These are phyloP conservation scores for Gracilaria vermiculophylla DNA, from an alignment of 23 red algal genomes.

Conservation along the genomic window DNA sequence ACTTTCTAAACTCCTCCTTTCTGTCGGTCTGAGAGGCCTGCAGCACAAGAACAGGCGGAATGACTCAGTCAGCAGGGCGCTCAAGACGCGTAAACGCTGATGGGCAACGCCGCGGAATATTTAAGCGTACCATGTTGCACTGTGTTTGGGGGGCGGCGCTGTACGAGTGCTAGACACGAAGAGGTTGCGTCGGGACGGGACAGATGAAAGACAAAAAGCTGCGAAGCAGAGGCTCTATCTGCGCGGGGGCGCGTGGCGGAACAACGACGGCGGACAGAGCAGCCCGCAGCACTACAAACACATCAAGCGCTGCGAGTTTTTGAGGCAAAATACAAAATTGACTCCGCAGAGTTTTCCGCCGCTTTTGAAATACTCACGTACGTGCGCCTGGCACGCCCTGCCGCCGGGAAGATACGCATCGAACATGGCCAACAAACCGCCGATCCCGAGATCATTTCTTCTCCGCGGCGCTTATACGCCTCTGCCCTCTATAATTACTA, in stretches of 20 bases:
- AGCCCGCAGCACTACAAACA: no score
- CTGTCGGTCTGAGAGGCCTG: constrained; percentile 56
- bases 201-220: no score
- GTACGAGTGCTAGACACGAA: not conserved
- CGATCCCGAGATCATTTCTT: no score
- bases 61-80: not conserved
- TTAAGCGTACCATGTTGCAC: not conserved
- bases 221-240: no score
- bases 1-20: constrained; percentile 66
- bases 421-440: no score
- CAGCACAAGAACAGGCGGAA: not conserved
- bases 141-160: not conserved
- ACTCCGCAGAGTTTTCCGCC: not conserved
- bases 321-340: not conserved
- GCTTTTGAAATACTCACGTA: not conserved
- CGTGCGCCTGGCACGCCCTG: no score
- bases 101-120: not conserved
- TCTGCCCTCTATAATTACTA: no score
- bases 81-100: not conserved
- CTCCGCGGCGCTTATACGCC: no score
- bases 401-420: no score
- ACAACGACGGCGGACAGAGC: not conserved
- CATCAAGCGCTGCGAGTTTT: no score
- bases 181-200: not conserved
- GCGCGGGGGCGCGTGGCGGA: not conserved